Evolutionary conservation across 2,329 filamentous ascomycete genomes (phyloP).

Genomic region (Periconia sp.): DNA sequence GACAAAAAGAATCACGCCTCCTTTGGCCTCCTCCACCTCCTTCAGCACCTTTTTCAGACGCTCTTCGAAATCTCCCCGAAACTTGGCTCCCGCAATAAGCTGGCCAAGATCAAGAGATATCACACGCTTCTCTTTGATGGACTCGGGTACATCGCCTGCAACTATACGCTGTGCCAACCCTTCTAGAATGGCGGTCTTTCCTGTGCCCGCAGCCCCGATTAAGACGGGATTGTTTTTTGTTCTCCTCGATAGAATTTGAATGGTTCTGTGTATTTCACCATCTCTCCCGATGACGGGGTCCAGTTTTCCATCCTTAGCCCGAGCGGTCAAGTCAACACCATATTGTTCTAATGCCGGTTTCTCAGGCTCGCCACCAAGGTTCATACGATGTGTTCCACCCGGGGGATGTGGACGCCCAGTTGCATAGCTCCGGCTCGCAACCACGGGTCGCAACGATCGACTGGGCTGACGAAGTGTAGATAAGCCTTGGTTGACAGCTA

Average conservation of each 20-base stretch:
- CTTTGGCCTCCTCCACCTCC: conserved; percentile 86
- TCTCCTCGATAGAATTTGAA: conserved; percentile 86
- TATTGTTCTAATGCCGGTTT: conserved; percentile 90
- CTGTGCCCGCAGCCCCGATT: conserved; percentile 88
- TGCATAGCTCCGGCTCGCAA: conserved; percentile 58
- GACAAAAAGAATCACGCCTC: conserved; percentile 90
- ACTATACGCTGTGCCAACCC: conserved; percentile 89
- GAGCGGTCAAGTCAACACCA: conserved; percentile 84
- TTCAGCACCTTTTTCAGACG: conserved; percentile 86
- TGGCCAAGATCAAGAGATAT: conserved; percentile 86
- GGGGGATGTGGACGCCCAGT: conserved; percentile 73
- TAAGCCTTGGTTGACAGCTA: conserved; percentile 27
- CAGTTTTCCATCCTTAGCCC: conserved; percentile 83
- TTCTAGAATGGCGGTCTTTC: conserved; percentile 92
- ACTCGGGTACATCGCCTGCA: conserved; percentile 89
- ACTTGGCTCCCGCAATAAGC: conserved; percentile 94
- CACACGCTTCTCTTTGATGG: conserved; percentile 91
- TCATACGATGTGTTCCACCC: conserved; percentile 92
- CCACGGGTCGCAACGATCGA: conserved; percentile 41
- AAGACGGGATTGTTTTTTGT: conserved; percentile 96
- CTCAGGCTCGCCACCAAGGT: conserved; percentile 73
- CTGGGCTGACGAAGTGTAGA: conserved; percentile 7
- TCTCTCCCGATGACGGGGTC: conserved; percentile 96
- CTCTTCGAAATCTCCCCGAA: conserved; percentile 94
- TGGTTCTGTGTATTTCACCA: conserved; percentile 87